These are phyloP conservation scores for Cyanidium caldarium DNA, from an alignment of 23 red algal genomes.

Conservation along the genomic window DNA sequence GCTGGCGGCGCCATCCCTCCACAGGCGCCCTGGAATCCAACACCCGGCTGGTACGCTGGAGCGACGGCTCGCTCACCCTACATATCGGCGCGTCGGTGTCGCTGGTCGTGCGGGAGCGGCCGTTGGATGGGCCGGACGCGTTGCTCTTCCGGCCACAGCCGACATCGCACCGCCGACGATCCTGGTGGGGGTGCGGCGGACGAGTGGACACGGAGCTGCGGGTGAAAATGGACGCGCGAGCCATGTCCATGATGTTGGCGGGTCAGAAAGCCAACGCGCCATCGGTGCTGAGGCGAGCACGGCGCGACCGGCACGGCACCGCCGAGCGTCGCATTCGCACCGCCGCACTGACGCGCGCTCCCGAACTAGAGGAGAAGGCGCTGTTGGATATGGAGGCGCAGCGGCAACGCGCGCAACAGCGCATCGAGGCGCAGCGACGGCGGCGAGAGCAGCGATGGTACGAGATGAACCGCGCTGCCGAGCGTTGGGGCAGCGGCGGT, in stretches of 20 bases:
- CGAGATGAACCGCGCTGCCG: no score
- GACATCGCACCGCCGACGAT: no score
- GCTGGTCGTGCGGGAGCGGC: neutral
- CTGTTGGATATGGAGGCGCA: conserved; percentile 10
- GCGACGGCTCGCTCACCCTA: conserved; percentile 6
- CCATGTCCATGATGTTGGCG: neutral
- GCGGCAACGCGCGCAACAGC: conserved; percentile 5
- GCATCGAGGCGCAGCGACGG: conserved; percentile 11
- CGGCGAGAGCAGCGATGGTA: conserved; percentile 4
- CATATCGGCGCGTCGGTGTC: conserved; percentile 4
- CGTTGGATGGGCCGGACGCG: neutral
- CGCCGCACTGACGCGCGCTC: conserved; percentile 12
- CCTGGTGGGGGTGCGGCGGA: no score
- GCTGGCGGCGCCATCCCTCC: neutral
- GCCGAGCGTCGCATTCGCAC: neutral
- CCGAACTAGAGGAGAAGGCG: conserved; percentile 12
- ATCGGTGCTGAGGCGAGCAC: no score
- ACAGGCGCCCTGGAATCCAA: conserved; percentile 7
- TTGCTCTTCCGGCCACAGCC: no score
- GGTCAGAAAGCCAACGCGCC: neutral
- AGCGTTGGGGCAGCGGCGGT: no score
- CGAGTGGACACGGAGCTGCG: neutral
- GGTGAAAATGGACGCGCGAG: neutral
- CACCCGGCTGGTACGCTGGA: conserved; percentile 6
- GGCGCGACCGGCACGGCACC: neutral